Evolutionary conservation across 108 stramenopile species (phyloP).

Genomic region (Skeletonema menzelii): DNA sequence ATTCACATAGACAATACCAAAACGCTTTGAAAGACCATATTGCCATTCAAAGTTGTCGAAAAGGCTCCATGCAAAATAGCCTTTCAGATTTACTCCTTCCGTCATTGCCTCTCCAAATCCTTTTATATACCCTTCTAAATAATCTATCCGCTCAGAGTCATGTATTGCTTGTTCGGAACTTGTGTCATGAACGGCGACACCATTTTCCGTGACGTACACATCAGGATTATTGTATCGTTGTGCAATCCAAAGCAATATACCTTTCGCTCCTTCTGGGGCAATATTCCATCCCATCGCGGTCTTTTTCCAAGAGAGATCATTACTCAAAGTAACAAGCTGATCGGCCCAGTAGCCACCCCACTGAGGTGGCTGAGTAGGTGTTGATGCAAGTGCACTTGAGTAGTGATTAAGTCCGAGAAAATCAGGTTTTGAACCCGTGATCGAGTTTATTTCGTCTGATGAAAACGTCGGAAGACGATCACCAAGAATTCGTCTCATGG

Average conservation of each 20-base stretch:
- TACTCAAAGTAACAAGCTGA: slow-evolving; percentile 58
- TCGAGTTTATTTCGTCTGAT: slow-evolving; percentile 38
- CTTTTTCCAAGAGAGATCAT: slow-evolving; percentile 57
- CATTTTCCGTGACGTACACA: slow-evolving; percentile 84
- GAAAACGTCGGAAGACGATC: slow-evolving; percentile 82
- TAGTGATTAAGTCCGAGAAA: slow-evolving; percentile 96
- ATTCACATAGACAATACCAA: slow-evolving; percentile 90
- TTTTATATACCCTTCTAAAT: slow-evolving; percentile 65
- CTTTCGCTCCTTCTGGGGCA: slow-evolving; percentile 73
- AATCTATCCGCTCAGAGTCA: slow-evolving; percentile 58
- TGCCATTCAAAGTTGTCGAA: slow-evolving; percentile 96
- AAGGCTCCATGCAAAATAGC: slow-evolving; percentile 95
- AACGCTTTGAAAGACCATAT: slow-evolving; percentile 83
- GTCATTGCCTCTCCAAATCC: slow-evolving; percentile 71
- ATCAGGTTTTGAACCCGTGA: slow-evolving; percentile 75
- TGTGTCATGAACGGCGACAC: slow-evolving; percentile 63
- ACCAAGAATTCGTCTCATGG: slow-evolving; percentile 70
- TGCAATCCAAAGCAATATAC: slow-evolving; percentile 73
- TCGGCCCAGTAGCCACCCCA: slow-evolving; percentile 79
- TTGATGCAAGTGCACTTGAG: slow-evolving; percentile 58
- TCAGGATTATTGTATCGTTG: slow-evolving; percentile 60
- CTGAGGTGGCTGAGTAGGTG: slow-evolving; percentile 24
- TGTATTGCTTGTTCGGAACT: slow-evolving; percentile 50
- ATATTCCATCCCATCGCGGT: slow-evolving; percentile 79
- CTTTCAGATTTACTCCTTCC: slow-evolving; percentile 74